Conservation (phyloP, 1,284 basidiomycete genomes). For the Ustilago tritici region DNA sequence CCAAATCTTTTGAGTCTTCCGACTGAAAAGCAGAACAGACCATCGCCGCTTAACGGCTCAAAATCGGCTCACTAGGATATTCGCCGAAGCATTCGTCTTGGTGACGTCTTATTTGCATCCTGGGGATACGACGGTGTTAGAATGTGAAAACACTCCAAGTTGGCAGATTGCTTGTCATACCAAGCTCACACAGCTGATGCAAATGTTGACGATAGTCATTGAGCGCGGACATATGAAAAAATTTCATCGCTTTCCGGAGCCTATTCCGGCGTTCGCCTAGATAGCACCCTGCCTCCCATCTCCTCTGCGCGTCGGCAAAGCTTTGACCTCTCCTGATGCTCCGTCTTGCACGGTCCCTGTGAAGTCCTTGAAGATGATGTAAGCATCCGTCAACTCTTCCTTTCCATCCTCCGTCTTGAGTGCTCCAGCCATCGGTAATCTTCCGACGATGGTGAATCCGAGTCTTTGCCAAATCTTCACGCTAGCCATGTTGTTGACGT, state of each 20-base stretch:
- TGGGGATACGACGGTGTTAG: too few relatives aligned
- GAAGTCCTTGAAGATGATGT: slow-evolving; percentile 86
- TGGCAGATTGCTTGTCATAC: too few relatives aligned
- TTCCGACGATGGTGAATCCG: slow-evolving; percentile 83
- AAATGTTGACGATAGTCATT: background rate
- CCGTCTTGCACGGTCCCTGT: slow-evolving; percentile 30
- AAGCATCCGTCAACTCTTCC: slow-evolving; percentile 87
- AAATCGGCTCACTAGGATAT: too few relatives aligned
- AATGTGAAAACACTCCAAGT: too few relatives aligned
- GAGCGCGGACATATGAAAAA: background rate
- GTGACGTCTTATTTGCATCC: too few relatives aligned
- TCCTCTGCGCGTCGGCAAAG: slow-evolving; percentile 6
- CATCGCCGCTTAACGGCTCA: too few relatives aligned
- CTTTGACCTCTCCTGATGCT: slow-evolving; percentile 9
- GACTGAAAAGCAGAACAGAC: too few relatives aligned
- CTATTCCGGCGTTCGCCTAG: background rate
- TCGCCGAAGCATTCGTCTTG: too few relatives aligned
- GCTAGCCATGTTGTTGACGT: slow-evolving; percentile 81
- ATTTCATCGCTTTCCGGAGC: background rate
- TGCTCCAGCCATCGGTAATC: slow-evolving; percentile 85
- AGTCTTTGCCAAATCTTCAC: slow-evolving; percentile 86
- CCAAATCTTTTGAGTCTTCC: too few relatives aligned
- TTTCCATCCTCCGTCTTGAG: slow-evolving; percentile 74
- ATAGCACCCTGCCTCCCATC: slow-evolving; percentile 27
- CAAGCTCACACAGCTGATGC: too few relatives aligned